These are phyloP conservation scores for Fusarium sp. DNA, from an alignment of 2,329 filamentous ascomycete species.

Conservation along the genomic window DNA sequence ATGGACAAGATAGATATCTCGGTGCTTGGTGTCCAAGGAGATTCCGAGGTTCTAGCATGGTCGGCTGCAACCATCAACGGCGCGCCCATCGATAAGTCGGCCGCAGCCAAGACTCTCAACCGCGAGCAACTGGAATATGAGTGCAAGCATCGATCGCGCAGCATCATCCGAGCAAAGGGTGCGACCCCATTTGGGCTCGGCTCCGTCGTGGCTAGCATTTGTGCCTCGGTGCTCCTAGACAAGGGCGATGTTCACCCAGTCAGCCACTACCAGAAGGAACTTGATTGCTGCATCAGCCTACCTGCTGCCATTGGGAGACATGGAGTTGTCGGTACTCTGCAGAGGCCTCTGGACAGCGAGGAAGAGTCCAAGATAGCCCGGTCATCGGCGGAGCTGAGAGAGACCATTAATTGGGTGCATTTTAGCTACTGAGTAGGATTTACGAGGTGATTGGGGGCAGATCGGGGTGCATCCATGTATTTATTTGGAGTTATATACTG, in stretches of 20 bases:
- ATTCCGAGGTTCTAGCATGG: conserved; percentile 38
- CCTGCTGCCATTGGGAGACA: conserved; percentile 60
- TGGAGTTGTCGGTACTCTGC: conserved; percentile 47
- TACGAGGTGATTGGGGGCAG: background rate
- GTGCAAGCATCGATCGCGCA: conserved; percentile 57
- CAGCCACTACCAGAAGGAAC: conserved; percentile 59
- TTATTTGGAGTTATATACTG: background rate
- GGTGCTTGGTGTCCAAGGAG: conserved; percentile 39
- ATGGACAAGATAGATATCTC: conserved; percentile 20
- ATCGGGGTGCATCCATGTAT: background rate
- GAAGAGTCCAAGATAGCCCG: background rate
- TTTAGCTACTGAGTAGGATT: background rate
- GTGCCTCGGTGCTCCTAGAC: conserved; percentile 62
- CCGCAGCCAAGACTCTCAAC: conserved; percentile 28
- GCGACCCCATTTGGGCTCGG: conserved; percentile 62
- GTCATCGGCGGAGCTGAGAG: conserved; percentile 8
- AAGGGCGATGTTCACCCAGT: conserved; percentile 58
- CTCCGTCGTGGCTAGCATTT: conserved; percentile 59
- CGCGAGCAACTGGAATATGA: conserved; percentile 52
- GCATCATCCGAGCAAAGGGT: conserved; percentile 61
- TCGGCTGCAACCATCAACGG: conserved; percentile 36
- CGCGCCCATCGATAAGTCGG: conserved; percentile 20
- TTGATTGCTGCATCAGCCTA: conserved; percentile 60
- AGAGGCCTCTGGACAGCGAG: background rate
- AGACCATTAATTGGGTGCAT: background rate